Evolutionary conservation across 768 basidiomycete species (phyloP), one percentile per base, ranked within the genome.

Genomic region (Trametopsis cervina): DNA sequence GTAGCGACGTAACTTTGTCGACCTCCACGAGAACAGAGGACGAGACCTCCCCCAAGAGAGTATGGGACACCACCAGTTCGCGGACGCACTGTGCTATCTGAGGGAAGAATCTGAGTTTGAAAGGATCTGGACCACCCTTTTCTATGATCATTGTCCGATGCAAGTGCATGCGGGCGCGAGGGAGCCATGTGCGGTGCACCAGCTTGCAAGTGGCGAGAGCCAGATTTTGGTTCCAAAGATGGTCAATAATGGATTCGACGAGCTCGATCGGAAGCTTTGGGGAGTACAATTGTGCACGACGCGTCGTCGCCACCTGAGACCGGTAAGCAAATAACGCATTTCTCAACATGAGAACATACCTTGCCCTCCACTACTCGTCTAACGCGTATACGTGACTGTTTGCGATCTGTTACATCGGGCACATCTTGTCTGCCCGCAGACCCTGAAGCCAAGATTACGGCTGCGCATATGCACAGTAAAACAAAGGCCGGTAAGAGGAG

Each of bases 211-310:
- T 47, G 21, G 39, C 42, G 20, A 57, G 29, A 17, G 50, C 37
- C 15, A 29, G 26, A 6, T 18, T 46, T 18, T 57, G 44, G 37
- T 49, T 43, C 4, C 42, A 36, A 9, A 57, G 50, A 38, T 23
- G 40, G 50, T 54, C 55, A 23, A 57, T 54, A 29, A 54, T 52
- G 10, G 44, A 17, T 25, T 57, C 55, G 20, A 47, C 22, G 15
- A 57, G 21, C 37, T 57, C 55, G 13, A 37, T 40, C 1, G 55
- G 55, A 11, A 57, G 25, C n/a, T 39, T 36, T 24, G 25, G 35
- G 26, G n/a, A 4, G n/a, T 6, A 42, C 24, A n/a, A 35, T 23
- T 13, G 40, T 44, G 24, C 11, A 35, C 18, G 24, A 33, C n/a
- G n/a, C n/a, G n/a, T n/a, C n/a, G n/a, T n/a, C n/a, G n/a, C n/a